Evolutionary conservation across 208 protist genomes (phyloP).

Genomic region (Acanthamoeba triangularis): DNA sequence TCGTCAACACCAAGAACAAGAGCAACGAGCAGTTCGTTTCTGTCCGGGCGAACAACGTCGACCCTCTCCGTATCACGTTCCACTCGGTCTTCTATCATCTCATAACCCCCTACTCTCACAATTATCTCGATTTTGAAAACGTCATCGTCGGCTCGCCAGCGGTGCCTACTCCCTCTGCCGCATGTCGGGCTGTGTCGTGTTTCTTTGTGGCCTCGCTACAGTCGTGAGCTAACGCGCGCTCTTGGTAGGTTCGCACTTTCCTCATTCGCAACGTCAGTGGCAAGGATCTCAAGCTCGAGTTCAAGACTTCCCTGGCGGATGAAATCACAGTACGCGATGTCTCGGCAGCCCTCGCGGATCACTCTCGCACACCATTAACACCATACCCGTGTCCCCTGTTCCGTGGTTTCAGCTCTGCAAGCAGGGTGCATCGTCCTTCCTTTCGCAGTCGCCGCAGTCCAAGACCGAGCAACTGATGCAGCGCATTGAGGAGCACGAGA

Average conservation of each 20-base stretch:
- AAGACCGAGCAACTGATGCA: conserved; percentile 72
- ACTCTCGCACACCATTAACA: neutral
- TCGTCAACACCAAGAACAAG: conserved; percentile 84
- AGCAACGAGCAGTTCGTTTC: conserved; percentile 82
- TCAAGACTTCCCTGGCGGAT: conserved; percentile 78
- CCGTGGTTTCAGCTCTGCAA: conserved; percentile 40
- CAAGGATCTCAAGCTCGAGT: conserved; percentile 70
- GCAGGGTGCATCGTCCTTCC: conserved; percentile 21
- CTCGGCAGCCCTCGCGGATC: no score
- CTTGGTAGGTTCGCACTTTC: conserved; percentile 76
- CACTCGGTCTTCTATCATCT: conserved; percentile 88
- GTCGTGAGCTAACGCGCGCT: neutral
- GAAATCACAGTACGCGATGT: conserved; percentile 77
- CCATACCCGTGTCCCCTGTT: neutral
- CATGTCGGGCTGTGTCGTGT: neutral
- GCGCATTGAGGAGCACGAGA: conserved; percentile 51
- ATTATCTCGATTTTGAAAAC: conserved; percentile 84
- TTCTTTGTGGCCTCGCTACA: neutral
- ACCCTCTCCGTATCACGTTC: conserved; percentile 85
- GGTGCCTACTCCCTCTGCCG: neutral
- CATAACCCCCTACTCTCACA: conserved; percentile 74
- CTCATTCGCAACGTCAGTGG: conserved; percentile 79
- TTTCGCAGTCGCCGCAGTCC: conserved; percentile 61
- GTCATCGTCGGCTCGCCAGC: conserved; percentile 80
- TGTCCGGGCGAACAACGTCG: conserved; percentile 86